Conservation (phyloP, 192 early-diverging fungal species). For the Coemansia sp. region DNA sequence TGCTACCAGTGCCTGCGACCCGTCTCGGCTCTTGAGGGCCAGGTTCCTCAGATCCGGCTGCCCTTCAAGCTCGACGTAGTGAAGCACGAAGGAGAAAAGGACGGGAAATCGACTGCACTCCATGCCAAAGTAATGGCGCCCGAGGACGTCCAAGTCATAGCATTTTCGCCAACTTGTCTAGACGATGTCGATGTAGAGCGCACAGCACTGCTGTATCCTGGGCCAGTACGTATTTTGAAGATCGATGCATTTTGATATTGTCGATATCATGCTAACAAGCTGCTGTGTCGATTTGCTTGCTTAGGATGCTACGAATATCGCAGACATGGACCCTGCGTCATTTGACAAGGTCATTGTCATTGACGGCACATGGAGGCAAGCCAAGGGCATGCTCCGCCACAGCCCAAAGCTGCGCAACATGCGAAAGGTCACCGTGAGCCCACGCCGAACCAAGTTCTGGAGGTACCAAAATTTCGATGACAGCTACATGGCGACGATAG, state of each 20-base stretch:
- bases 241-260: not conserved
- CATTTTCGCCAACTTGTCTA: slow-evolving; percentile 52
- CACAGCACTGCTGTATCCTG: slow-evolving; percentile 81
- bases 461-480: slow-evolving; percentile 78
- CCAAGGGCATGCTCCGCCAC: slow-evolving; percentile 59
- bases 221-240: slow-evolving; percentile 41
- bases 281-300: slow-evolving; percentile 24
- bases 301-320: slow-evolving; percentile 63
- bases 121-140: slow-evolving; percentile 81
- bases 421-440: slow-evolving; percentile 64
- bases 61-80: slow-evolving; percentile 75
- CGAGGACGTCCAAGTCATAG: slow-evolving; percentile 63
- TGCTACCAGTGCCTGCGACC: slow-evolving; percentile 70
- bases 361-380: slow-evolving; percentile 96
- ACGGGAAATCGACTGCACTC: slow-evolving; percentile 84
- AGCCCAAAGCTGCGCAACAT: slow-evolving; percentile 48
- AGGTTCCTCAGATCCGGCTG: slow-evolving; percentile 63
- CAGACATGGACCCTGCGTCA: slow-evolving; percentile 60
- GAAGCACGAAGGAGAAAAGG: slow-evolving; percentile 75
- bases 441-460: slow-evolving; percentile 86
- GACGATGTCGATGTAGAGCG: slow-evolving; percentile 63
- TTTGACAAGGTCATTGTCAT: slow-evolving; percentile 84
- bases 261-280: not conserved
- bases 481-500: slow-evolving; percentile 84
- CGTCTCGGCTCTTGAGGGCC: slow-evolving; percentile 49